A percentile compares a stretch with the other conserved stretches of the same genome.
These are phyloP conservation scores for Coemansia sp. DNA, from an alignment of 192 early-diverging fungal genomes.

Conservation along the genomic window DNA sequence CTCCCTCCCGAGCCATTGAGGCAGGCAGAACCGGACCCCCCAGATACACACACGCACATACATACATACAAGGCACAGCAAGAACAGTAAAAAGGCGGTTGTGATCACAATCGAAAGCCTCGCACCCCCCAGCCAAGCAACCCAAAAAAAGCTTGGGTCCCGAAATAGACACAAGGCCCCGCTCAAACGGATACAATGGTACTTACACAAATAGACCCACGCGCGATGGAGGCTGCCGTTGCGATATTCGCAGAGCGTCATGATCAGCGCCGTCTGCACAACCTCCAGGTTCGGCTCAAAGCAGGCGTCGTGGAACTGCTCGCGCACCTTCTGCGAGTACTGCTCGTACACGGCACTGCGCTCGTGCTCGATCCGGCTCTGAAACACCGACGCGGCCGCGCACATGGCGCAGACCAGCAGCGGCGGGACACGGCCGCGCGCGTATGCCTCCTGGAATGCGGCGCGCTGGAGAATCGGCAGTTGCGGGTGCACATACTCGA, in stretches of 20 bases:
- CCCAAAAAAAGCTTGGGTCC: too few species aligned
- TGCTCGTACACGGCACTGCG: slow-evolving; percentile 37
- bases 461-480: slow-evolving; percentile 39
- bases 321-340: slow-evolving; percentile 48
- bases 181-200: too few species aligned
- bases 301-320: slow-evolving; percentile 49
- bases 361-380: slow-evolving; percentile 48
- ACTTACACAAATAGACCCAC: slow-evolving; percentile 54
- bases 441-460: slow-evolving; percentile 24
- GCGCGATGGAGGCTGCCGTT: slow-evolving; percentile 44
- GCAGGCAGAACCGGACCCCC: too few species aligned
- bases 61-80: too few species aligned
- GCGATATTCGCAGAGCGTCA: slow-evolving; percentile 54
- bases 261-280: slow-evolving; percentile 51
- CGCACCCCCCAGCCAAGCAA: too few species aligned
- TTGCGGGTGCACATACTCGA: slow-evolving; percentile 44
- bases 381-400: slow-evolving; percentile 42
- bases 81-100: too few species aligned
- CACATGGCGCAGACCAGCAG: slow-evolving; percentile 48
- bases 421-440: slow-evolving; percentile 9
- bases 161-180: too few species aligned
- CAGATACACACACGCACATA: too few species aligned
- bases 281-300: slow-evolving; percentile 50
- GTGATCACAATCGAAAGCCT: too few species aligned
- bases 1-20: too few species aligned